Base-by-base conservation (phyloP, 495 filamentous ascomycete species). In the Rhypophila decipiens region DNA sequence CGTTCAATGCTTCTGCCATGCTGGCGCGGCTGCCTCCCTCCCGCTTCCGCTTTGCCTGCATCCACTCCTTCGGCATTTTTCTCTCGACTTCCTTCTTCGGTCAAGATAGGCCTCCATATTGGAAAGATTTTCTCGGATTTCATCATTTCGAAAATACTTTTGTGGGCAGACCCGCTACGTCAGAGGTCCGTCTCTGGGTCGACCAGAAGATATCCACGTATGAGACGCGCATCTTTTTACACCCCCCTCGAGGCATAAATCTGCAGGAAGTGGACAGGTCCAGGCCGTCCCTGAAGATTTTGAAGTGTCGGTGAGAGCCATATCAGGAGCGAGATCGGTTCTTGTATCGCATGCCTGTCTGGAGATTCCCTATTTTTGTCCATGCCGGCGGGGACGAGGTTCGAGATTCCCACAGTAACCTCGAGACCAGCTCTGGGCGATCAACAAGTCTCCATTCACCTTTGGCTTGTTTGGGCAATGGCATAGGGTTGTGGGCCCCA, bases 281-380 rank as follows among this genome's bases (percentile, higher is more conserved):
- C 43, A 22, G 44, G 46, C 47, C 42, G 38, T 37, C 20, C 39
- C 27, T 44, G 38, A 24, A 46, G 37, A 43, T 39, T 42, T 12
- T 37, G 48, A 56, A 62, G 47, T 58, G 59, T 64, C 59, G 59
- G 61, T 64, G 61, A 62, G 49, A 35, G 43, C 39, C 47, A 7
- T 13, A 31, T 31, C 27, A 31, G 27, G 48, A 44, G 60, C 50
- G 46, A 49, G 35, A 27, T 58, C 52, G 54, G 4, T 9, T 40
- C 38, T 36, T 38, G 49, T 53, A 27, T 42, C 47, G 44, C 37
- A 49, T 33, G 47, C 38, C 39, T 45, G 48, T 37, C 33, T 42
- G 44, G 42, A 44, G 22, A 44, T 36, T 42, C 44, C 55, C 52
- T 44, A 41, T 58, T 49, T 42, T 53, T 46, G 46, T 41, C 40